Evolutionary conservation across 805 yeast species (phyloP), one percentile per base, ranked within the genome.

Genomic region (Metschnikowia dekortorum): DNA sequence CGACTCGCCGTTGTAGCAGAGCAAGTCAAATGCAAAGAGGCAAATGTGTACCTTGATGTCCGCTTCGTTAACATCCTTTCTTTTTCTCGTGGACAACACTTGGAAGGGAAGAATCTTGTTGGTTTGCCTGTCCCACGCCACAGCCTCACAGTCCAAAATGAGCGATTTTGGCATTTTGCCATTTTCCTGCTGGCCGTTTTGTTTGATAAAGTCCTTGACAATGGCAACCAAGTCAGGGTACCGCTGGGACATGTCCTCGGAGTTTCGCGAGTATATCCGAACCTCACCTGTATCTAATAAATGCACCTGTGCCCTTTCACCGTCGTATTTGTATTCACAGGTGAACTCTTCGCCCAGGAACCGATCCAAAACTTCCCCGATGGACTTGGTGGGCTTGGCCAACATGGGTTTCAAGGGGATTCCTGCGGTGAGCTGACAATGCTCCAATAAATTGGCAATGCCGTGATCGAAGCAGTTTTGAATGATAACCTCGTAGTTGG

Each of bases 351-450:
- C 85, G 42, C 84, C 89, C 56, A 86, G 87, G 64, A 94, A 91
- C 50, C 96, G 75, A 64, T 94, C 96, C 53, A 94, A 75, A 1
- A 94, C 88, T 64, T 94, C 99, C n/a, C 87, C 80, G 34, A 94
- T 84, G 1, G 97, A 81, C 63, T 94, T 92, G 0, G 98, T 92
- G 2, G 99, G 99, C 64, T 92, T 94, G 6, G 99, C 99, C 61
- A 94, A 80, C 99, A 94, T 94, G 0, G 99, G 99, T 64, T 91
- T 92, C 59, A 94, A 74, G 0, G 99, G 99, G 4, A 94, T 83
- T 1, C 98, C 98, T 0, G 99, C 96, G 8, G 85, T 83, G 53
- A 94, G 71, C 37, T 82, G 82, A 59, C 95, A 84, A 56, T 84
- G 80, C 8, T 85, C 83, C 44, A 79, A 71, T 39, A 94, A 63